phyloP scores from a whole-genome alignment of 164 flowering plant genomes.

The Saururus chinensis region DNA sequence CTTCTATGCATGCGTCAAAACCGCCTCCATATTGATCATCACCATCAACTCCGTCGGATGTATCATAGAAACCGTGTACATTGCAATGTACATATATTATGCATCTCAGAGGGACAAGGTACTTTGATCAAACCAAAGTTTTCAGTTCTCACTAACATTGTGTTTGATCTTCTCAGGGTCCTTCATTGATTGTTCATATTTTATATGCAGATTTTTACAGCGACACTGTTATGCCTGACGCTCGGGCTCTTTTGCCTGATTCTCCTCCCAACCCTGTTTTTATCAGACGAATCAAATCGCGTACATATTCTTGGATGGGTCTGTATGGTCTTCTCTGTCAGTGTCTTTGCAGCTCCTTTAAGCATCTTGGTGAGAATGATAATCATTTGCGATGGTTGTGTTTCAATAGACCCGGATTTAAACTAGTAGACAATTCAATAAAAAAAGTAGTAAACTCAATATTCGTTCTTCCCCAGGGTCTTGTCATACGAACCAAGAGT shows the following conservation, averaged over 20 bases:
- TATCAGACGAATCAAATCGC: neutral
- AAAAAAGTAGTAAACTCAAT: too few relatives aligned
- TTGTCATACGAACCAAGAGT: slow-evolving; percentile 57
- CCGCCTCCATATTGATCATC: slow-evolving; percentile 27
- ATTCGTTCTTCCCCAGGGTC: slow-evolving; percentile 25
- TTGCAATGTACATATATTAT: slow-evolving; percentile 23
- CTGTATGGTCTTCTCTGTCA: neutral
- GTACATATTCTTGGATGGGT: slow-evolving; percentile 1
- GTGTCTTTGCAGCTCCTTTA: slow-evolving; percentile 1
- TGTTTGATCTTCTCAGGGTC: too few relatives aligned
- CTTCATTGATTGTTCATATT: neutral
- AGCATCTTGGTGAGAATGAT: slow-evolving; percentile 2
- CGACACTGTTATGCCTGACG: neutral
- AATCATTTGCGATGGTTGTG: too few relatives aligned
- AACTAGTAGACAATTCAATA: too few relatives aligned
- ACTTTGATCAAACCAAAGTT: too few relatives aligned
- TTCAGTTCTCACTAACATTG: too few relatives aligned
- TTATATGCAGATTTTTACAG: neutral
- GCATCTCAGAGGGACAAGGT: slow-evolving; percentile 33
- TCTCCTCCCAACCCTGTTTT: neutral
- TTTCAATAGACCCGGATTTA: too few relatives aligned
- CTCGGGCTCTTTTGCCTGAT: neutral
- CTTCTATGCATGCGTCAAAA: slow-evolving; percentile 34
- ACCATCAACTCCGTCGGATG: slow-evolving; percentile 39
- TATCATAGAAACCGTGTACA: slow-evolving; percentile 28